Evolutionary conservation across 345 rosid genomes (phyloP), one percentile per base, ranked within the genome.

Genomic region (Ricinus communis): DNA sequence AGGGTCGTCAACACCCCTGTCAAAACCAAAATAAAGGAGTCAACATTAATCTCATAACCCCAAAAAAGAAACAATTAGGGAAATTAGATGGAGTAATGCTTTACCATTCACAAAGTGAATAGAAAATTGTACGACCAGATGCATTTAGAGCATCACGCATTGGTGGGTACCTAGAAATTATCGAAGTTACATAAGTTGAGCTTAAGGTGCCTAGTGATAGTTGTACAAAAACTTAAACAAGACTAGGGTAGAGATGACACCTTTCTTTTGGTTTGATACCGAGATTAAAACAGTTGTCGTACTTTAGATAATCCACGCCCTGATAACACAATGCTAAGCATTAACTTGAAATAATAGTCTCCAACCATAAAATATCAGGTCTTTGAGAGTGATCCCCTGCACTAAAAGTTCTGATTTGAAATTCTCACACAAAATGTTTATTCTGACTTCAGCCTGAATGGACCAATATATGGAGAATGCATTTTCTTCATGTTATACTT

Each of bases 51-150:
- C 65, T 69, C 65, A 1, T 30, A 21, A 15, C 30, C 47, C 33
- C 19, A 55, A 4, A 24, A 54, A 10, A 8, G 16, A 28, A 45
- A 12, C 6, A 4, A 43, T 9, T 13, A 24, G 68, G 52, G 59
- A 19, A 66, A 51, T 60, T 33, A 36, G 16, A 69, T 22, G 40
- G 8, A 69, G 13, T 22, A 33, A 46, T 55, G 56, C 62, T 61
- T 66, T 86, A 94, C 98, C 98, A 94, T 85, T 94, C 98, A 81
- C 97, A 91, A 51, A 94, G 84, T 3, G 98, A 91, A 81, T 91
- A 94, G 79, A 94, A 89, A 74, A 92, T 85, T 15, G 85, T 60
- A 5, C 84, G 81, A 18, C 96, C 91, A 31, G 96, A 88, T 54
- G 83, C 80, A 60, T 90, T 91, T 52, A 94, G 87, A 68, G 98